Conservation (phyloP, 306 rosid species). For the Comarum palustre region DNA sequence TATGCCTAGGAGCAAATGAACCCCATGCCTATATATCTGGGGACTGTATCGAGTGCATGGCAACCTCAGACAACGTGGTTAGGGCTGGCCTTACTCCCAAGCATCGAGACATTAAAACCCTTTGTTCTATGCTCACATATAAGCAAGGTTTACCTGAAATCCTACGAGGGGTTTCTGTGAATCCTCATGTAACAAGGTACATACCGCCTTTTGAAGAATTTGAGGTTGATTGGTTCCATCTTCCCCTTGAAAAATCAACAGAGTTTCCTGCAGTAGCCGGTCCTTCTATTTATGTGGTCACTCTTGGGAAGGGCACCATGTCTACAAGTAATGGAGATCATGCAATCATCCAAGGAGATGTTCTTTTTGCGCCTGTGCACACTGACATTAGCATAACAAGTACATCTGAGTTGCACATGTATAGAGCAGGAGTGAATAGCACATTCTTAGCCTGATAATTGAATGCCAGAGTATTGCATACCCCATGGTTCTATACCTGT, state of each 20-base stretch:
- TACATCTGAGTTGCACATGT: conserved; percentile 1
- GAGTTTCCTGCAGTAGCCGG: not conserved
- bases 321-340: not conserved
- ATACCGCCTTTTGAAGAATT: not conserved
- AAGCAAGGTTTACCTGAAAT: not conserved
- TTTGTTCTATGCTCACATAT: conserved; percentile 3
- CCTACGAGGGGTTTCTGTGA: not conserved
- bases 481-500: not conserved
- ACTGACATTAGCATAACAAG: not conserved
- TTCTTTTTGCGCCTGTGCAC: not conserved
- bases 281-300: not conserved
- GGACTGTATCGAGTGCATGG: conserved; percentile 2
- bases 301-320: not conserved
- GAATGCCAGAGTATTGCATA: not conserved
- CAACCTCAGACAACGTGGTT: not conserved
- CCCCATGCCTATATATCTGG: not conserved
- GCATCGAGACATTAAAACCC: not conserved
- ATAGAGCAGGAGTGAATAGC: conserved; percentile 3
- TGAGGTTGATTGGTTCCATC: not conserved
- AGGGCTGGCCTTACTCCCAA: conserved; percentile 9
- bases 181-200: conserved; percentile 1
- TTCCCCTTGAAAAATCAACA: not conserved
- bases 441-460: not conserved
- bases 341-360: not conserved
- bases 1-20: conserved; percentile 3